Percentiles rank a stretch among this genome's conserved stretches.
Conservation (phyloP, 2,329 filamentous ascomycete species). For the Aspergillus melleus region DNA sequence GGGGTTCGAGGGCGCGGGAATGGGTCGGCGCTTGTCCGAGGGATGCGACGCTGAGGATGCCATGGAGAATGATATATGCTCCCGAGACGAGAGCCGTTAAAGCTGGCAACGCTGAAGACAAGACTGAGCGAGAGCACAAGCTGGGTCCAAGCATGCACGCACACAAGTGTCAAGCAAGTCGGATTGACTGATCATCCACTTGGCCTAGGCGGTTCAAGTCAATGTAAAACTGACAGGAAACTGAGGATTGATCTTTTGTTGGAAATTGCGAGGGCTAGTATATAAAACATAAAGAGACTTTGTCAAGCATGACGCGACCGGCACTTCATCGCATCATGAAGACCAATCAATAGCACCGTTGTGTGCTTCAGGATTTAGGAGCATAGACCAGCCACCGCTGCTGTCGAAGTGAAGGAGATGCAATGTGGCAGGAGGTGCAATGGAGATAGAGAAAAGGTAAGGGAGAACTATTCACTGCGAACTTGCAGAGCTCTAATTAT, state of each 20-base stretch:
- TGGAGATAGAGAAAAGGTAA: neutral
- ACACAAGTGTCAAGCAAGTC: neutral
- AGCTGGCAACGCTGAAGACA: neutral
- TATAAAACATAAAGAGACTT: conserved; percentile 3
- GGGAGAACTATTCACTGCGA: neutral
- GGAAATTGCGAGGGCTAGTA: neutral
- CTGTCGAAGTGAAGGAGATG: neutral
- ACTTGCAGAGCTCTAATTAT: no score
- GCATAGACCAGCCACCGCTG: neutral
- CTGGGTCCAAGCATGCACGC: neutral
- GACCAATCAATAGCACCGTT: neutral
- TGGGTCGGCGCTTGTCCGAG: conserved; percentile 26
- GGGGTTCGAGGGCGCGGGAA: conserved; percentile 43
- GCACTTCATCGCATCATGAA: conserved; percentile 20
- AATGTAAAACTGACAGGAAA: neutral
- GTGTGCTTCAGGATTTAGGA: neutral
- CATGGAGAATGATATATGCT: conserved; percentile 19
- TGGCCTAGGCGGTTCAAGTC: neutral
- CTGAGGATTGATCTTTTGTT: neutral
- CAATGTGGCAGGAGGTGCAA: neutral
- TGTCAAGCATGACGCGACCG: conserved; percentile 16
- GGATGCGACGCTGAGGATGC: conserved; percentile 28
- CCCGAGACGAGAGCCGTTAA: neutral
- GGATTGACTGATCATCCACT: neutral
- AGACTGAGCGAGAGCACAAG: neutral